A percentile compares a stretch with the other conserved stretches of the same genome.
Evolutionary conservation across 495 filamentous ascomycete genomes (phyloP).

Genomic region (Aspergillus funiculosus): DNA sequence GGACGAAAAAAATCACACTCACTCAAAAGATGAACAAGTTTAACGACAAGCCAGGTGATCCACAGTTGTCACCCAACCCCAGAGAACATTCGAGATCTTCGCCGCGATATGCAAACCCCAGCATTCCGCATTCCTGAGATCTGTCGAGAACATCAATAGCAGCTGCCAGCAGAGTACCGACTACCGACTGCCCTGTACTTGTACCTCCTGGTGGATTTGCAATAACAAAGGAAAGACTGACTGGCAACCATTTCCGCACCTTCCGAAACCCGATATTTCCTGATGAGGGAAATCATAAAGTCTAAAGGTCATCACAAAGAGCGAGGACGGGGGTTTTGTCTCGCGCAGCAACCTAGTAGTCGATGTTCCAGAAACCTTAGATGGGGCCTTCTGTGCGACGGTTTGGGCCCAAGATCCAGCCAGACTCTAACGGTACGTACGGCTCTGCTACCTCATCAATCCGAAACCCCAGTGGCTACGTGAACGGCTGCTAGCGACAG

Average conservation of each 20-base stretch:
- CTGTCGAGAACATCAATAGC: no score
- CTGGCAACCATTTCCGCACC: constrained; percentile 7
- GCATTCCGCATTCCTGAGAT: no score
- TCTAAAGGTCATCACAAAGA: constrained; percentile 4
- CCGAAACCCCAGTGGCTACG: constrained; percentile 18
- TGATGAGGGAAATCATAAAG: not conserved
- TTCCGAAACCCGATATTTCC: constrained; percentile 12
- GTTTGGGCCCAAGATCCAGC: constrained; percentile 25
- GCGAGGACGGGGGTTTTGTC: constrained; percentile 2
- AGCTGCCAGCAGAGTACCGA: not conserved
- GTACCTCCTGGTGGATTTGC: not conserved
- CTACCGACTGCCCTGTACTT: not conserved
- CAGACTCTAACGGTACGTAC: constrained; percentile 16
- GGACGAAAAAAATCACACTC: not conserved
- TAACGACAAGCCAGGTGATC: not conserved
- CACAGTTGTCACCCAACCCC: constrained; percentile 5
- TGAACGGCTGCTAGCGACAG: constrained; percentile 9
- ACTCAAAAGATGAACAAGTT: not conserved
- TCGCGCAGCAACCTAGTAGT: no score
- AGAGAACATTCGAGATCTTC: not conserved
- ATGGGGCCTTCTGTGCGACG: constrained; percentile 17
- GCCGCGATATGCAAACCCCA: not conserved
- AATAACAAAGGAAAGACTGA: not conserved
- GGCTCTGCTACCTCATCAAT: constrained; percentile 18
- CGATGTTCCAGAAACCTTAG: constrained; percentile 23